Evolutionary conservation across 768 basidiomycete species (phyloP).

Genomic region (Thelephora ganbajun): DNA sequence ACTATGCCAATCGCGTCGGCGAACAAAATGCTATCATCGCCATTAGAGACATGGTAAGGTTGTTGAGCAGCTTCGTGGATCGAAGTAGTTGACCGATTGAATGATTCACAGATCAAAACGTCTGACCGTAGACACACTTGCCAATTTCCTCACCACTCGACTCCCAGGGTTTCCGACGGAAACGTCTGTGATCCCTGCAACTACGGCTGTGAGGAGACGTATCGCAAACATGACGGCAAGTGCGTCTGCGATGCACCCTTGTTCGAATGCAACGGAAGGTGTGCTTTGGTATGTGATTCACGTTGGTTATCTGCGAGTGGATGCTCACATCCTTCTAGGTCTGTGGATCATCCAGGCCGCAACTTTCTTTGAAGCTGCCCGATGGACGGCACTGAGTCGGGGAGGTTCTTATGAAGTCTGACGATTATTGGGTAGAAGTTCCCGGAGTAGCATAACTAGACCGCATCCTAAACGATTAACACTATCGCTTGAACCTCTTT

Average conservation of each 20-base stretch:
- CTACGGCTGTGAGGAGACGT: conserved; percentile 14
- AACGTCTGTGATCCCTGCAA: conserved; percentile 19
- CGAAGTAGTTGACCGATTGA: neutral
- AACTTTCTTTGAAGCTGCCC: too few species aligned
- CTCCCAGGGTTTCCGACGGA: conserved; percentile 7
- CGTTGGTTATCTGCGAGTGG: neutral
- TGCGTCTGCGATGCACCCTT: conserved; percentile 17
- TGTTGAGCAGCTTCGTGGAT: neutral
- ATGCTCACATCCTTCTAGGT: too few species aligned
- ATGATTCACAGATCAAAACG: conserved; percentile 13
- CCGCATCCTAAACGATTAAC: too few species aligned
- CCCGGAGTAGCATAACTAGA: too few species aligned
- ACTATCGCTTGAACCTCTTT: too few species aligned
- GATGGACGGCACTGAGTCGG: too few species aligned
- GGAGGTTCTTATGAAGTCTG: too few species aligned
- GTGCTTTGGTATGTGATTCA: conserved; percentile 3
- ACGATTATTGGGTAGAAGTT: too few species aligned
- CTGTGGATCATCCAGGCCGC: too few species aligned
- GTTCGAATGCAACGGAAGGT: conserved; percentile 19
- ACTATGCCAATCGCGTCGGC: conserved; percentile 13
- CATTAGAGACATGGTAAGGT: conserved; percentile 13
- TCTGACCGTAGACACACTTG: conserved; percentile 13
- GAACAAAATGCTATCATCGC: conserved; percentile 10
- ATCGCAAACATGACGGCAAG: conserved; percentile 7
- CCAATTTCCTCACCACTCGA: conserved; percentile 18